Evolutionary conservation across 495 filamentous ascomycete species (phyloP), one percentile per base, ranked within the genome.

Genomic region (Peziza echinospora): DNA sequence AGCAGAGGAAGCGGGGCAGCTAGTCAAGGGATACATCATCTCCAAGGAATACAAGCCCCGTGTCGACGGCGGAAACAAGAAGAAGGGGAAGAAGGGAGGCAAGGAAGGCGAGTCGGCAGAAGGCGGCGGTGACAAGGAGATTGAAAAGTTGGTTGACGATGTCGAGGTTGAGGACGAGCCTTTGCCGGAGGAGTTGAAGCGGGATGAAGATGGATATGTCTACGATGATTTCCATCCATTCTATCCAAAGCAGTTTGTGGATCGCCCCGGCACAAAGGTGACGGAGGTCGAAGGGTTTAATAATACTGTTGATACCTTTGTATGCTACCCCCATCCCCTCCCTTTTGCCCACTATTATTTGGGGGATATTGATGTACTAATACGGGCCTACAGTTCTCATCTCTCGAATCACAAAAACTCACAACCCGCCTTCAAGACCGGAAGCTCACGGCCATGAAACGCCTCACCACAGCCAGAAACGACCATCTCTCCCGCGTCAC

Each of bases 181-280:
- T n/a, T n/a, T n/a, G n/a, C 60, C 67, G 39, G 61, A 62, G 7
- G 64, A 66, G 47, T 53, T 66, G 37, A 59, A 60, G 22, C 43
- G 51, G 17, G 50, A 58, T 9, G 41, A 53, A 23, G 54, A 54
- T 10, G 56, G 56, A 6, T 53, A 89, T 4, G 60, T 92, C 9
- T 97, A 96, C 53, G 82, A 93, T 44, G 89, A 97, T 51, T 94
- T 93, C 57, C 87, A 94, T 56, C 89, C 89, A 0, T 97, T 94
- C 63, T 68, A 77, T 40, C 89, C 89, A 0, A 68, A 70, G 24
- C 89, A 97, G 54, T 84, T 92, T 53, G 77, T 76, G 49, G 66
- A 75, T 8, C 75, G 78, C 47, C 65, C 75, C 3, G 62, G 64
- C 0, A 66, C 73, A 21, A 71, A 71, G 4, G 75, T 91, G 13